Base-by-base conservation (phyloP, 495 filamentous ascomycete genomes). In the Penicillium lagena region DNA sequence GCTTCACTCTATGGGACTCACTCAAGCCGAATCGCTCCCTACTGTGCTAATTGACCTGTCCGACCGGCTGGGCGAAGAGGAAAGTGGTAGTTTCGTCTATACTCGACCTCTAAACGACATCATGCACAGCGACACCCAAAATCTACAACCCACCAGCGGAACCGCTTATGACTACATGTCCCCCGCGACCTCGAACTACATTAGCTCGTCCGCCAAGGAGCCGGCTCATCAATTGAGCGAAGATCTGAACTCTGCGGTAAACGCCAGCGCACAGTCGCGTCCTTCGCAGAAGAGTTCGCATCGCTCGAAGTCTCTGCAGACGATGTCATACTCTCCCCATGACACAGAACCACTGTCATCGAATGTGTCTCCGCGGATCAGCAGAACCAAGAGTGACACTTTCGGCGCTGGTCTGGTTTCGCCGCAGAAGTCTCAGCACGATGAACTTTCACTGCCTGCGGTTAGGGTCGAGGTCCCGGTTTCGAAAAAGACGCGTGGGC, bases 301-400 rank as follows among this genome's bases (percentile, higher is more conserved):
- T 37, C 43, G 58, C 14, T 54, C 54, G 13, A 56, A 58, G 12
- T 59, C 64, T n/a, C 49, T 60, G 35, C 57, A 69, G 39, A 45
- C 41, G 1, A 37, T 43, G 13, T 34, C 41, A 9, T 54, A 49
- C 34, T 72, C 68, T 2, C 65, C 68, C 6, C 66, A 70, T 38
- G 68, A 72, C 35, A 72, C 68, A 2, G 57, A 67, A 27, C 68
- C 68, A 12, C 45, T 68, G n/a, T 72, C 68, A 3, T 70, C 68
- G 10, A 44, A 64, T 9, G 27, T 45, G 7, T 64, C 63, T 1
- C 50, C 56, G 1, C 43, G 49, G 12, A 15, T 49, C 12, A 58
- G 37, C 22, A 52, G 59, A 45, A 31, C 52, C 2, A 68, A 58
- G 11, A 63, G 53, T 28, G 62, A 66, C 13, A 54, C 44, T 38